Evolutionary conservation across 1,284 basidiomycete species (phyloP), one percentile per base, ranked within the genome.

Genomic region (Apiotrichum porosum): DNA sequence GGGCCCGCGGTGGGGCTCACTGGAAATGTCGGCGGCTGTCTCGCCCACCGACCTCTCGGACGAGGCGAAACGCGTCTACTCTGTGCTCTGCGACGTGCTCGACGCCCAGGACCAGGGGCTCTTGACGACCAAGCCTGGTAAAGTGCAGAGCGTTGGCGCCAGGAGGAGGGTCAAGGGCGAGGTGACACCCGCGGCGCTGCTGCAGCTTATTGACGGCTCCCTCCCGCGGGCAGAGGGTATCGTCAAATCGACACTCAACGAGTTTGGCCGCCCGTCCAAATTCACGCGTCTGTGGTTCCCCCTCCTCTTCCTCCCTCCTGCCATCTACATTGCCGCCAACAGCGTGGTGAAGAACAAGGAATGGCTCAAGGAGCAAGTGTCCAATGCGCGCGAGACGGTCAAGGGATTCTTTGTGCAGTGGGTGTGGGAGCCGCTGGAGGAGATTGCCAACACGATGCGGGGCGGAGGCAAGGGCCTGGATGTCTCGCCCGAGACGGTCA

Each of bases 361-460:
- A 31, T 74, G 71, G 61, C 61, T 76, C 51, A 50, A 59, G 19
- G 78, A 83, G 43, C 75, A 86, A 46, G 77, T 80, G 2, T 58
- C 58, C n/a, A 84, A 88, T 52, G 79, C 82, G 0, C 69, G 78
- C 40, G 83, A 87, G 61, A 94, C 92, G 0, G 60, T 82, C 8
- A 75, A 75, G 35, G 84, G 84, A 0, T 95, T 97, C 70, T 76
- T 91, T 59, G 75, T 81, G 21, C 85, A 84, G 44, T 97, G 92
- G 88, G 77, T 97, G 3, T 74, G 93, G 52, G 86, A 92, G 54
- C 94, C 94, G 0, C 65, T 93, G n/a, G 79, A 80, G 43, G 86
- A 83, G 12, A 84, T 97, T 19, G 69, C 89, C 9, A 82, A 84
- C 60, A 97, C 94, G 0, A 81, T 97, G 37, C 49, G 68, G 42